These are phyloP conservation scores for Parathielavia appendiculata DNA, from an alignment of 495 filamentous ascomycete species.

Conservation along the genomic window DNA sequence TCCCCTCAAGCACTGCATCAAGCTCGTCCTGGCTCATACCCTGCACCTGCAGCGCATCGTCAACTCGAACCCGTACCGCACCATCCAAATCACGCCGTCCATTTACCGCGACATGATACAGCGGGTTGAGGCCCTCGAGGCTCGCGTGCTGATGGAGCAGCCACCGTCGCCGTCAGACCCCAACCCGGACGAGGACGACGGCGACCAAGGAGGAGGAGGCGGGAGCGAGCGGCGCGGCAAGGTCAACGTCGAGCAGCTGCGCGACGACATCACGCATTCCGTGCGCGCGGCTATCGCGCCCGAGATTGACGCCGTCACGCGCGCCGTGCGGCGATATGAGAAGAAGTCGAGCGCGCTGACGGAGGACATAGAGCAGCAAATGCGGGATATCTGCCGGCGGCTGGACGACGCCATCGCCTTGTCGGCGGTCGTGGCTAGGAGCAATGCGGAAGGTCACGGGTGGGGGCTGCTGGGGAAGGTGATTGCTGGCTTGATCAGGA, in stretches of 20 bases:
- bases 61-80: constrained; percentile 45
- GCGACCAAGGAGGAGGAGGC: too few species aligned
- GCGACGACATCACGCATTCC: constrained; percentile 49
- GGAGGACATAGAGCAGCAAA: constrained; percentile 67
- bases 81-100: constrained; percentile 36
- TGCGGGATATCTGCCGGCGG: constrained; percentile 62
- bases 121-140: constrained; percentile 69
- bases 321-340: constrained; percentile 90
- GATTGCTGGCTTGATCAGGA: neutral
- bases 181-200: neutral
- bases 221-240: neutral
- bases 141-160: constrained; percentile 29
- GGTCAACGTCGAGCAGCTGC: constrained; percentile 11
- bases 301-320: constrained; percentile 82
- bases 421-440: constrained; percentile 67
- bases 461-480: constrained; percentile 26
- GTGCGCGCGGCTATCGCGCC: constrained; percentile 63
- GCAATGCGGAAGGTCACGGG: constrained; percentile 14
- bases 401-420: constrained; percentile 74
- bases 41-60: constrained; percentile 77
- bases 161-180: neutral
- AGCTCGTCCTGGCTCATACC: constrained; percentile 70
- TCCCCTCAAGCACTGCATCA: constrained; percentile 74
- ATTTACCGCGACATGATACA: constrained; percentile 54
- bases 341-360: constrained; percentile 71